Percentiles rank a stretch among this genome's conserved stretches.
Evolutionary conservation across 495 filamentous ascomycete species (phyloP).

Genomic region (Talaromyces stipitatus): DNA sequence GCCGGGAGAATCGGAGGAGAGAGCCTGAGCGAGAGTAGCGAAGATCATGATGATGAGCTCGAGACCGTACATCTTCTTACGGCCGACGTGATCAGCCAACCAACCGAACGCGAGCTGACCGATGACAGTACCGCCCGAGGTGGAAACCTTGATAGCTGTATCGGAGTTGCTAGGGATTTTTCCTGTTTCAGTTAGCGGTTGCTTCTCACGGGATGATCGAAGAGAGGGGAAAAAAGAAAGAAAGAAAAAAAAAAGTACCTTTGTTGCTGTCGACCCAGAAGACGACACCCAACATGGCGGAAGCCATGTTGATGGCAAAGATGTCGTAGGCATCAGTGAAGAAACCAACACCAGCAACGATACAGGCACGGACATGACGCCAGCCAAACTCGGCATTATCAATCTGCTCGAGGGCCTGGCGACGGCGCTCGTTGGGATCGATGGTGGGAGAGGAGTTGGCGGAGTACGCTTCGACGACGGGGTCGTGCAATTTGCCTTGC

Average conservation of each 20-base stretch:
- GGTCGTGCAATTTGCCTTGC: slow-evolving; percentile 1
- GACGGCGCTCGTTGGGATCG: slow-evolving; percentile 64
- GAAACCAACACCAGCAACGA: slow-evolving; percentile 80
- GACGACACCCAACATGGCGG: slow-evolving; percentile 64
- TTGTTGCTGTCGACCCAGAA: slow-evolving; percentile 39
- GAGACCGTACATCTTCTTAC: slow-evolving; percentile 81
- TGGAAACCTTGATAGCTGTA: slow-evolving; percentile 82
- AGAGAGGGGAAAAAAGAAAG: too few species aligned
- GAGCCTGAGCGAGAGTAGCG: slow-evolving; percentile 69
- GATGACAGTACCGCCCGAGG: slow-evolving; percentile 79
- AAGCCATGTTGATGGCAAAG: slow-evolving; percentile 71
- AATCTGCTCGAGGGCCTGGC: slow-evolving; percentile 68
- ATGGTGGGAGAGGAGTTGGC: neutral
- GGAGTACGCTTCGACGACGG: slow-evolving; percentile 1
- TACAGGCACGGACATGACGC: slow-evolving; percentile 66
- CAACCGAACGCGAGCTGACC: slow-evolving; percentile 79
- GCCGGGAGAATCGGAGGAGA: slow-evolving; percentile 58
- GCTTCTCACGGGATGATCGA: neutral
- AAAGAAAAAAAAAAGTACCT: neutral
- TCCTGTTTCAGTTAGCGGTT: slow-evolving; percentile 27
- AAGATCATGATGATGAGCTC: slow-evolving; percentile 86
- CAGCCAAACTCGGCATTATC: slow-evolving; percentile 76
- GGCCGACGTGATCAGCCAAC: slow-evolving; percentile 70
- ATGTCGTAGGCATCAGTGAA: slow-evolving; percentile 77
- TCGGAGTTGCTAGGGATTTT: slow-evolving; percentile 57